Evolutionary conservation across 768 basidiomycete species (phyloP).

Genomic region (Sporobolomyces phaffii): DNA sequence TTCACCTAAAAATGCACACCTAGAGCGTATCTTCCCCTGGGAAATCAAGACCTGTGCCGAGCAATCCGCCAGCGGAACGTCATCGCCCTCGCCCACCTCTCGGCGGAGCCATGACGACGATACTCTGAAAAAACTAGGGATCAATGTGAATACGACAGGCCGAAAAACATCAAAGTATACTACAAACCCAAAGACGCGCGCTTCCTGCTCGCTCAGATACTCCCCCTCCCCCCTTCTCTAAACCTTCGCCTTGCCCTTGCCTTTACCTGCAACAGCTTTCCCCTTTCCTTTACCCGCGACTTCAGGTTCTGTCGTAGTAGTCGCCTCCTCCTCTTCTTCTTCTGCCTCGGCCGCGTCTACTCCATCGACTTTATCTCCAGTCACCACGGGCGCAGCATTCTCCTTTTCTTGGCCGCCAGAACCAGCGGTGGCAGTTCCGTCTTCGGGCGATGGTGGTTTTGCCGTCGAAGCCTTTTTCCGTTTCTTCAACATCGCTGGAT

Average conservation of each 20-base stretch:
- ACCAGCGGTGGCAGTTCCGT: too few relatives aligned
- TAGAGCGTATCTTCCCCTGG: too few relatives aligned
- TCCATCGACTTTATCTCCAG: neutral
- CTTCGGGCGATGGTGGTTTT: too few relatives aligned
- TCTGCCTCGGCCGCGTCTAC: neutral
- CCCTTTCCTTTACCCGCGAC: conserved; percentile 4
- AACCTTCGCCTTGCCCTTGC: conserved; percentile 33
- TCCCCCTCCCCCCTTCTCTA: too few relatives aligned
- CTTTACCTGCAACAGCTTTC: conserved; percentile 1
- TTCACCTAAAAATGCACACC: too few relatives aligned
- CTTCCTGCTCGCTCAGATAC: too few relatives aligned
- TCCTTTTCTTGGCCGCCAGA: conserved; percentile 18
- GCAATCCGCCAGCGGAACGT: too few relatives aligned
- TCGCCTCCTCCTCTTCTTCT: neutral
- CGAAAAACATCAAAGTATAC: neutral
- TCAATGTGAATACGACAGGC: too few relatives aligned
- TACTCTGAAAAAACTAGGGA: too few relatives aligned
- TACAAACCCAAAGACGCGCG: neutral
- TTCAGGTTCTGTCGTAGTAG: neutral
- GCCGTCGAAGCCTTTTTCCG: conserved; percentile 66
- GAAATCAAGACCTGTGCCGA: too few relatives aligned
- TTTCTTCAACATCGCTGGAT: conserved; percentile 66
- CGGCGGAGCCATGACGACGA: too few relatives aligned
- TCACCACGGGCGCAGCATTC: conserved; percentile 8
- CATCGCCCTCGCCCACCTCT: too few relatives aligned